Evolutionary conservation across 2,329 filamentous ascomycete species (phyloP), one percentile per base, ranked within the genome.

Genomic region (Colletotrichum caudatum): DNA sequence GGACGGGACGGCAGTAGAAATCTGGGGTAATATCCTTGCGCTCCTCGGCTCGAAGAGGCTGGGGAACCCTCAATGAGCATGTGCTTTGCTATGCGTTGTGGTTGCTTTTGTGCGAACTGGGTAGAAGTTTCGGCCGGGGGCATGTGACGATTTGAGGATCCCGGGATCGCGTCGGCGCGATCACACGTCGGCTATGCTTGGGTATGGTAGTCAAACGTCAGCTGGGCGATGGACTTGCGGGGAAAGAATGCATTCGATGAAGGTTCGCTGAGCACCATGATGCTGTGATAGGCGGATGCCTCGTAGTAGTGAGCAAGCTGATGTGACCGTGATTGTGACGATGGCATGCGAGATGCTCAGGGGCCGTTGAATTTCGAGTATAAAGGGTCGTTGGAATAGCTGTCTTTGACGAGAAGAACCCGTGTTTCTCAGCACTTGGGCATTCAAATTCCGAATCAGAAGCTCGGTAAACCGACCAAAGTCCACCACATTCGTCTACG

Each of bases 21-120:
- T 59, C 69, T 1, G 64, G 69, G 64, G 69, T 59, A 68, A 39
- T 48, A 29, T 35, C 64, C 51, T 51, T 63, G 51, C 64, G 48
- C 51, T 68, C 69, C 64, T 71, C 64, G 69, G 64, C 64, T 59
- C 62, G 58, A 14, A 63, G 35, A 33, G 41, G 33, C 39, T n/a
- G 29, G 44, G 53, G 57, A 39, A 39, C 39, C 16, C 44, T 33
- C 20, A 44, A 7, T 7, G 37, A 67, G 64, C 64, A 68, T 63
- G 58, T 71, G 64, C 29, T 53, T 46, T 37, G 41, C 18, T 53
- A 48, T 58, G 51, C 14, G 20, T 51, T 39, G 44, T 41, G 44
- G 26, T 41, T 53, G 41, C 53, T 58, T 16, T 59, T 23, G 11
- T 14, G n/a, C 26, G 18, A 20, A 8, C 5, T 3, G 6, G n/a